Percentiles rank a stretch among this genome's conserved stretches.
These are phyloP conservation scores for Pelargonium australe DNA, from an alignment of 441 rosid genomes.

Conservation along the genomic window DNA sequence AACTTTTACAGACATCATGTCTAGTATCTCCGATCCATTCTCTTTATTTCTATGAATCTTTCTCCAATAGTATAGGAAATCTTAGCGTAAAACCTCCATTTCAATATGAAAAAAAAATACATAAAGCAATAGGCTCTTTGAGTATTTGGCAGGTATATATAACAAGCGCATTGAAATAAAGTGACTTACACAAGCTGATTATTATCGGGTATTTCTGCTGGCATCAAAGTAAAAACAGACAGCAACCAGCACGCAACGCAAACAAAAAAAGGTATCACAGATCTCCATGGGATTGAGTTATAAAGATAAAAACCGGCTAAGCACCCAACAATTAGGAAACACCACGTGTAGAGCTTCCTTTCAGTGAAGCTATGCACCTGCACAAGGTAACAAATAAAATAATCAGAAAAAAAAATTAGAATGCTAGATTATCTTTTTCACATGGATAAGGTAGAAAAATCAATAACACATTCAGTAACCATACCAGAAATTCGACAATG, in stretches of 20 bases:
- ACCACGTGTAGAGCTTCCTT: constrained; percentile 86
- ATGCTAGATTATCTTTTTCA: constrained; percentile 18
- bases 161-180: constrained; percentile 4
- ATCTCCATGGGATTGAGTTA: constrained; percentile 66
- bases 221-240: constrained; percentile 84
- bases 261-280: constrained; percentile 69
- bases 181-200: constrained; percentile 72
- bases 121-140: background rate
- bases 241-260: constrained; percentile 70
- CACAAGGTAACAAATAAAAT: constrained; percentile 28
- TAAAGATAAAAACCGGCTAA: constrained; percentile 52
- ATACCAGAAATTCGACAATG: constrained; percentile 80
- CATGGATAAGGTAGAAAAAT: constrained; percentile 13
- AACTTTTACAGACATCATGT: too few relatives aligned
- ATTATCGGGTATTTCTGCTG: constrained; percentile 94
- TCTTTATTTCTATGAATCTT: too few relatives aligned
- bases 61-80: background rate
- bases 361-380: constrained; percentile 94
- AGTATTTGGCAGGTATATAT: background rate
- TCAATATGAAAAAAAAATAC: background rate
- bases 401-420: constrained; percentile 6
- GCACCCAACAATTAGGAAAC: constrained; percentile 63
- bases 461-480: constrained; percentile 15
- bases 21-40: too few relatives aligned
- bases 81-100: background rate